phyloP scores from a whole-genome alignment of 305 asterid species.

The Coffea humblotiana region DNA sequence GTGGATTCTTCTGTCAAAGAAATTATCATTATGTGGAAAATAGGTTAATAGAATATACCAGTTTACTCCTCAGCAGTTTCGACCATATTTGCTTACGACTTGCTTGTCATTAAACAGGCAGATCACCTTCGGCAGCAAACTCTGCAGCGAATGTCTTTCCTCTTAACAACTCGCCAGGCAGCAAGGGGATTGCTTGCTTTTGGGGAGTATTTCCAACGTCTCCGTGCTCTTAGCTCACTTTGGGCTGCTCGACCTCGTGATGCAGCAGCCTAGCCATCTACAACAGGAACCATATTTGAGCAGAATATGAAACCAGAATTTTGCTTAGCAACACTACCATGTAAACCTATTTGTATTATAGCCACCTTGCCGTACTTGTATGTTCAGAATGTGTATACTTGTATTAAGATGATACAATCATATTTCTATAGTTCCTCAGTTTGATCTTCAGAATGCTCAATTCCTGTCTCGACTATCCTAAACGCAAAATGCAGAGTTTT shows the following conservation, averaged over 20 bases:
- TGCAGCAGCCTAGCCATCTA: conserved; percentile 26
- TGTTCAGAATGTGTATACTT: conserved; percentile 12
- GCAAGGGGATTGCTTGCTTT: conserved; percentile 80
- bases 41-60: not conserved
- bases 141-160: conserved; percentile 70
- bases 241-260: conserved; percentile 75
- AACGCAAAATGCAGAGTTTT: not conserved
- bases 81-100: not conserved
- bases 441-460: not conserved
- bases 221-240: conserved; percentile 77
- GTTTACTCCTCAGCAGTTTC: not conserved
- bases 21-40: not conserved
- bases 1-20: not conserved
- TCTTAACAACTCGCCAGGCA: conserved; percentile 75
- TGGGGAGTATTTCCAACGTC: conserved; percentile 77
- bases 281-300: not conserved
- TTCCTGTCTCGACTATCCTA: not conserved
- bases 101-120: conserved; percentile 44
- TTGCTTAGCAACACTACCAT: conserved; percentile 15
- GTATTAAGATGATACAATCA: not conserved
- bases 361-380: not conserved
- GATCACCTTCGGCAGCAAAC: conserved; percentile 92
- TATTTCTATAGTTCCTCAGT: not conserved
- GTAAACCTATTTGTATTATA: conserved; percentile 5
- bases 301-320: conserved; percentile 10